Evolutionary conservation across 2,329 filamentous ascomycete species (phyloP).

Genomic region (Cryoendolithus antarcticus): DNA sequence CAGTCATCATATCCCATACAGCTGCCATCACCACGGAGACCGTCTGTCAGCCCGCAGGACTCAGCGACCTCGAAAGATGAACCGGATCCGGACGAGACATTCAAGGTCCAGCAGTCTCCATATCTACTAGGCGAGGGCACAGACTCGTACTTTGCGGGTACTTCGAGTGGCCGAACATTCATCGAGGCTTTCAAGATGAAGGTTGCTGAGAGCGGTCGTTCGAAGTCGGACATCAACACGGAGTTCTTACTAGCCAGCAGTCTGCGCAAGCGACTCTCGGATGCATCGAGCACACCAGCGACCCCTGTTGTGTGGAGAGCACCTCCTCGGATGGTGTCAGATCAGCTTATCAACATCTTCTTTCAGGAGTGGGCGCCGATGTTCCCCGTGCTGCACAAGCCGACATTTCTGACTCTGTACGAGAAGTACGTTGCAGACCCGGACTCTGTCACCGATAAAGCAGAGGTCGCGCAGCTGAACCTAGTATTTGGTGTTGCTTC

Average conservation of each 20-base stretch:
- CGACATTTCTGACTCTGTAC: slow-evolving; percentile 74
- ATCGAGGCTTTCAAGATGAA: slow-evolving; percentile 71
- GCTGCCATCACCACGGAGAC: slow-evolving; percentile 23
- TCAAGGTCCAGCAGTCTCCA: slow-evolving; percentile 66
- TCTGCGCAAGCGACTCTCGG: too few relatives aligned
- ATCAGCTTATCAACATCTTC: slow-evolving; percentile 89
- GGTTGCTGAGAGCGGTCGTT: slow-evolving; percentile 61
- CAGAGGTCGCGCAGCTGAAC: slow-evolving; percentile 77
- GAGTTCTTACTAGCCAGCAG: slow-evolving; percentile 48
- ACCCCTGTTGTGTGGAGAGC: slow-evolving; percentile 32
- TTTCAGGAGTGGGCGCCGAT: slow-evolving; percentile 97
- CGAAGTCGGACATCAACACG: slow-evolving; percentile 56
- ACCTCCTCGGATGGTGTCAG: slow-evolving; percentile 78
- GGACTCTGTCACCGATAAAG: slow-evolving; percentile 61
- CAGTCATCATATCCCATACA: slow-evolving; percentile 38
- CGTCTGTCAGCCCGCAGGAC: slow-evolving; percentile 21
- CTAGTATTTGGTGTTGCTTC: slow-evolving; percentile 86
- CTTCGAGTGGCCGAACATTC: slow-evolving; percentile 71
- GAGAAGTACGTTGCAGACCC: slow-evolving; percentile 71
- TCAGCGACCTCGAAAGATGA: slow-evolving; percentile 10
- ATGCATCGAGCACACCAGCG: slow-evolving; percentile 5
- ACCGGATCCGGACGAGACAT: slow-evolving; percentile 55
- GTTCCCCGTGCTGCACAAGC: slow-evolving; percentile 84
- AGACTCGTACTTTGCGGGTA: slow-evolving; percentile 67
- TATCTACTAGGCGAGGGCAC: slow-evolving; percentile 58